These are phyloP conservation scores for Gentiana straminea DNA, from an alignment of 257 asterid species.

Conservation along the genomic window DNA sequence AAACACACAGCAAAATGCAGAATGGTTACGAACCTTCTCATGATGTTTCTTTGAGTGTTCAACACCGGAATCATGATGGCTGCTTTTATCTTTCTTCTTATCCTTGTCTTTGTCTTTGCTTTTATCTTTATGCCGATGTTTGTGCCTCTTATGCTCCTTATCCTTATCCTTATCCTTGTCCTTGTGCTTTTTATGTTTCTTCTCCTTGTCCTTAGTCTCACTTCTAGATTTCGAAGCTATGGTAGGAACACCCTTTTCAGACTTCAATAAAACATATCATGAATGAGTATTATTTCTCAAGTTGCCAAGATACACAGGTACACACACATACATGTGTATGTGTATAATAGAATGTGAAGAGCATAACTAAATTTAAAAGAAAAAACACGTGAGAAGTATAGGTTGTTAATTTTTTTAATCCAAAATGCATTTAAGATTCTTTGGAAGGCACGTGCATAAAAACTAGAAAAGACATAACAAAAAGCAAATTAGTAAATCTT, in stretches of 20 bases:
- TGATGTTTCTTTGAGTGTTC: conserved; percentile 75
- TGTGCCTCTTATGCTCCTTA: conserved; percentile 89
- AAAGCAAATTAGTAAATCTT: conserved; percentile 21
- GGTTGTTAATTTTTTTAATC: too few species aligned
- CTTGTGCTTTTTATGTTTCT: conserved; percentile 85
- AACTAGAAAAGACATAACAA: too few species aligned
- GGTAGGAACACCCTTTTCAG: conserved; percentile 91
- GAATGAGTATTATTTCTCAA: conserved; percentile 13
- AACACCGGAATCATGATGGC: conserved; percentile 76
- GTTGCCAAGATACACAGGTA: neutral
- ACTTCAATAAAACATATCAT: conserved; percentile 31
- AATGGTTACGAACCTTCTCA: conserved; percentile 49
- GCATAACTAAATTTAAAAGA: neutral
- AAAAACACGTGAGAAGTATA: neutral
- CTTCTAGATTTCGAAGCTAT: conserved; percentile 66
- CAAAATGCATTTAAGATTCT: neutral
- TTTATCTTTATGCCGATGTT: conserved; percentile 93
- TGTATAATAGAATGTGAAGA: neutral
- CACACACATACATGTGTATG: neutral
- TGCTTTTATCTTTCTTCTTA: conserved; percentile 71
- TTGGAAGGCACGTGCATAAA: conserved; percentile 2
- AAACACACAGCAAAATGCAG: conserved; percentile 13
- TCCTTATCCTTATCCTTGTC: conserved; percentile 70
- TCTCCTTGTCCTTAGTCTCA: conserved; percentile 85
- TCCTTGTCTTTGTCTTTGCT: conserved; percentile 95